Base-by-base conservation (phyloP, 1,284 basidiomycete species). In the Gomphus bonarii region DNA sequence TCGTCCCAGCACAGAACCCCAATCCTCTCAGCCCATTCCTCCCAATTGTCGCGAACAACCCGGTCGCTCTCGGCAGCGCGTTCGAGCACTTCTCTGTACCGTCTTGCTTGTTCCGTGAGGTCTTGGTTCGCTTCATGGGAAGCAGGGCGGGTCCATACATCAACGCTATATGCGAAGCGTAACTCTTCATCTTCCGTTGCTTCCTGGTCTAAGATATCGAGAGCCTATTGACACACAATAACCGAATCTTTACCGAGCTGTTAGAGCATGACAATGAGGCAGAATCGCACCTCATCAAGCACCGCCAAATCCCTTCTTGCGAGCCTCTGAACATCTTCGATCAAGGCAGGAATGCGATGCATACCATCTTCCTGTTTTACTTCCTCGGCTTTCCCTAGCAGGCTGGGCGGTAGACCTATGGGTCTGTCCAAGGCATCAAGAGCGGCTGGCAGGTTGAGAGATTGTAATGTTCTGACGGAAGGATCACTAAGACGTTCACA, bases 371-470 rank as follows among this genome's bases (percentile, higher is more conserved):
- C 85, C 0, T 79, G 69, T 46, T 88, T 80, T 1, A 98, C 82
- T 68, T 97, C 89, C 66, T 92, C 88, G 0, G 91, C 88, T 69
- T 93, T 93, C 60, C 82, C 82, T 44, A 98, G 69, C 14, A 98
- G 71, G 60, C 91, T 91, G 0, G 92, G 90, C 1, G 97, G 95
- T 6, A 98, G 73, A 6, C 92, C 91, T 36, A 91, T 80, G 0
- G 90, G 90, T 38, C 85, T 79, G 63, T 97, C 91, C 2, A 97
- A 73, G 0, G 93, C 93, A 66, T 98, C 91, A 31, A 98, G 76
- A 0, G 89, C 79, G 0, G 88, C 85, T 1, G 95, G 95, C 9
- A 98, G 77, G 62, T 91, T 88, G 42, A 95, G 75, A 1, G 76
- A 75, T 60, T 82, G 82, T 3, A 97, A 71, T 0, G 77, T 77